Evolutionary conservation across 768 basidiomycete genomes (phyloP).

Genomic region (Boletus rubescentipes): DNA sequence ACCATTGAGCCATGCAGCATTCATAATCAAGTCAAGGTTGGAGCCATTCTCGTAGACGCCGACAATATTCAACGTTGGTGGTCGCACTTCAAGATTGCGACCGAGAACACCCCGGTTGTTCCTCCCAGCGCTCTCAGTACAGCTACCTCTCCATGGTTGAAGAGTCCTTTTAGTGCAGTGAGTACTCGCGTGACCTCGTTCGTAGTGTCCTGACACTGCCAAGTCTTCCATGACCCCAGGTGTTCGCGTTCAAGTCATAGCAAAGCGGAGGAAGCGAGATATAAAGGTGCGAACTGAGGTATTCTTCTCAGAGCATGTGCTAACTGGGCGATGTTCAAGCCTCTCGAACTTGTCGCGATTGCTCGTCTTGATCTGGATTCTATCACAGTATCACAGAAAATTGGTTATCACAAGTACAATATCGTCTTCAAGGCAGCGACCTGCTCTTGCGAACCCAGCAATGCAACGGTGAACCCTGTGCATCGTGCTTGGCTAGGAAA

Average conservation of each 20-base stretch:
- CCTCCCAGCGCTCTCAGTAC: conserved; percentile 4
- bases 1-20: conserved; percentile 54
- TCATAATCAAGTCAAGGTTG: conserved; percentile 44
- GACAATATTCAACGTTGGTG: conserved; percentile 35
- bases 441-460: conserved; percentile 47
- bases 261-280: conserved; percentile 19
- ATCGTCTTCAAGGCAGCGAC: conserved; percentile 42
- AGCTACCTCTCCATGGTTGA: conserved; percentile 26
- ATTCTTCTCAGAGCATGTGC: background rate
- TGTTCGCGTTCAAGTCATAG: conserved; percentile 6
- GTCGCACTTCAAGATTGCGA: conserved; percentile 7
- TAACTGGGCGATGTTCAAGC: conserved; percentile 13
- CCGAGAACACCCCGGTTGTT: conserved; percentile 1
- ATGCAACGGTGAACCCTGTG: conserved; percentile 41
- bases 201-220: background rate
- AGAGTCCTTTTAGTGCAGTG: conserved; percentile 26
- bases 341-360: conserved; percentile 35
- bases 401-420: conserved; percentile 39
- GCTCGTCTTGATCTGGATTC: conserved; percentile 46
- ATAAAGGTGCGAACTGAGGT: conserved; percentile 14
- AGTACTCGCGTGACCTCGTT: conserved; percentile 5
- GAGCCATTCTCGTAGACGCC: conserved; percentile 45
- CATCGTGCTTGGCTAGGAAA: conserved; percentile 57
- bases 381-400: conserved; percentile 43
- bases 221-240: conserved; percentile 22